Conservation (phyloP, 148 eudicot genomes). For the Vaccinium darrowii region DNA sequence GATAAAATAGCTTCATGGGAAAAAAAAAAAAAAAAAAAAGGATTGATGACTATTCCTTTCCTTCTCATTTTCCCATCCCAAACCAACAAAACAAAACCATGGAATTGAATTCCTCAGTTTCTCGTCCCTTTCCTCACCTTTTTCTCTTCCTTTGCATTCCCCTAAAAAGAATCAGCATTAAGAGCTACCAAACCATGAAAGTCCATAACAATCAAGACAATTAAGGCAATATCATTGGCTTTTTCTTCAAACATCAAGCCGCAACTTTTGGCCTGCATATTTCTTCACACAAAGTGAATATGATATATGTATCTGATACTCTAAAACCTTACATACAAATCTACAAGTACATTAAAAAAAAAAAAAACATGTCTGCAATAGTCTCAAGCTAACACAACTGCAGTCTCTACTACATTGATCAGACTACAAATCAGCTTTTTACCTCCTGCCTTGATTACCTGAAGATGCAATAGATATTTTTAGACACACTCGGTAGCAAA, state of each 20-base stretch:
- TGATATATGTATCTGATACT: neutral
- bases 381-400: neutral
- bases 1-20: neutral
- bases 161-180: neutral
- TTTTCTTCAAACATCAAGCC: neutral
- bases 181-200: neutral
- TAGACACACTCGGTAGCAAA: neutral
- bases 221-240: neutral
- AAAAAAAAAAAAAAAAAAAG: neutral
- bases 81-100: neutral
- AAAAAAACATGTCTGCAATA: neutral
- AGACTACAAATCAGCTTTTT: constrained; percentile 17
- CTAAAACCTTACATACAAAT: neutral
- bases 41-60: neutral
- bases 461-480: constrained; percentile 1
- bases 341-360: neutral
- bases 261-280: neutral
- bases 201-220: neutral
- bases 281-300: neutral
- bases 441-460: constrained; percentile 14
- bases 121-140: neutral
- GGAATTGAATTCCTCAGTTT: neutral
- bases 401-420: constrained; percentile 4
- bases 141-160: neutral
- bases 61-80: neutral